These are phyloP conservation scores for Akanthomyces dipterigenus DNA, from an alignment of 2,329 filamentous ascomycete genomes.

Conservation along the genomic window DNA sequence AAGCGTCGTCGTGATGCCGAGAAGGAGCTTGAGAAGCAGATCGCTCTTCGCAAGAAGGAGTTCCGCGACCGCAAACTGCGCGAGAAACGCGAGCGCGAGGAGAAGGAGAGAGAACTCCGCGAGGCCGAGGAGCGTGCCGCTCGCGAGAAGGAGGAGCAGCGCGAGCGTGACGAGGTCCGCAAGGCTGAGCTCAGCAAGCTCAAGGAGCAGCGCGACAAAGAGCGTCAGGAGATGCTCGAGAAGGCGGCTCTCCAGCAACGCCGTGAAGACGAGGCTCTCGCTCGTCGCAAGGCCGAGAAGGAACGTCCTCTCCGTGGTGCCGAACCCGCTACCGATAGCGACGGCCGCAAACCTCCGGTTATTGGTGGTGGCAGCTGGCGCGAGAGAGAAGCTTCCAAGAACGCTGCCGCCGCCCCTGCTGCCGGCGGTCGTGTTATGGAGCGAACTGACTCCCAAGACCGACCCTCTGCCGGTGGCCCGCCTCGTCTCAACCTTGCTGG, in stretches of 20 bases:
- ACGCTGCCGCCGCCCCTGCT: constrained; percentile 23
- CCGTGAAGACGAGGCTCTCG: constrained; percentile 83
- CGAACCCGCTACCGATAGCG: constrained; percentile 26
- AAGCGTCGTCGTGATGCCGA: constrained; percentile 87
- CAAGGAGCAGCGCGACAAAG: constrained; percentile 59
- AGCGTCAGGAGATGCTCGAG: constrained; percentile 61
- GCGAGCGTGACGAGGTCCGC: constrained; percentile 71
- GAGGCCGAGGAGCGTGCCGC: constrained; percentile 82
- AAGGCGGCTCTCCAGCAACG: constrained; percentile 65
- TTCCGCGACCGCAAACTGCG: constrained; percentile 74
- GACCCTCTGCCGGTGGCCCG: constrained; percentile 38
- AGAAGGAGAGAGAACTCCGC: constrained; percentile 66
- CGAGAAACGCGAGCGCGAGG: constrained; percentile 79
- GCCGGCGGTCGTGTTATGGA: constrained; percentile 30
- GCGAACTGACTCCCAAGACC: constrained; percentile 42
- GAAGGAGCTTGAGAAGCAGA: constrained; percentile 87
- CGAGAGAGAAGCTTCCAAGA: constrained; percentile 30
- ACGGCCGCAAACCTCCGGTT: constrained; percentile 26
- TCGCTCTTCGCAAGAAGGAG: constrained; percentile 80
- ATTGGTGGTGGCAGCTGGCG: constrained; percentile 37
- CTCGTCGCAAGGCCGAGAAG: constrained; percentile 62
- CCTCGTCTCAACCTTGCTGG: constrained; percentile 57
- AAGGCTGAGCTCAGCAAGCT: constrained; percentile 60
- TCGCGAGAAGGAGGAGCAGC: constrained; percentile 80
- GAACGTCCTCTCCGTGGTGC: constrained; percentile 34